Conservation (phyloP, 495 filamentous ascomycete genomes). For the Chlorociboria aeruginascens region DNA sequence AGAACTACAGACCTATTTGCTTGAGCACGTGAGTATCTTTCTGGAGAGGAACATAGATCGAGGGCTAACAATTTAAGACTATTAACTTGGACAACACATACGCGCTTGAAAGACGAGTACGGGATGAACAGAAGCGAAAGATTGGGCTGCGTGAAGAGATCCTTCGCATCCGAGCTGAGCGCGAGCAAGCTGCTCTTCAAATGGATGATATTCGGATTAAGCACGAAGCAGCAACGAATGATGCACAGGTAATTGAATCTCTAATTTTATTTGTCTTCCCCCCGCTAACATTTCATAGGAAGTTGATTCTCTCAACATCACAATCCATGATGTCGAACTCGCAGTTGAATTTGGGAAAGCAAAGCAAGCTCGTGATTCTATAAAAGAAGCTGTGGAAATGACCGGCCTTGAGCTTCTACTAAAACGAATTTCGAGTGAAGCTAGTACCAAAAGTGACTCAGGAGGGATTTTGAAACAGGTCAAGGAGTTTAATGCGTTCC, state of each 20-base stretch:
- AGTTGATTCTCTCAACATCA: slow-evolving; percentile 34
- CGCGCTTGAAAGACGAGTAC: slow-evolving; percentile 47
- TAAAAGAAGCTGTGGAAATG: slow-evolving; percentile 8
- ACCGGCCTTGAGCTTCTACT: slow-evolving; percentile 37
- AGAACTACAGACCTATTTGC: slow-evolving; percentile 52
- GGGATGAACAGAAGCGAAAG: slow-evolving; percentile 52
- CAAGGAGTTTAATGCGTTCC: slow-evolving; percentile 43
- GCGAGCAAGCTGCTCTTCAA: slow-evolving; percentile 52
- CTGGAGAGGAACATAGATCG: too few relatives aligned
- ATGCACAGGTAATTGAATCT: slow-evolving; percentile 29
- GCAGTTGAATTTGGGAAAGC: slow-evolving; percentile 24
- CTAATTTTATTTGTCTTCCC: neutral
- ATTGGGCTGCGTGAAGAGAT: slow-evolving; percentile 51
- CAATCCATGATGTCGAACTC: slow-evolving; percentile 44
- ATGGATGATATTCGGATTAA: slow-evolving; percentile 57
- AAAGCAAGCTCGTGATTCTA: neutral
- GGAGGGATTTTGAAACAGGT: slow-evolving; percentile 40
- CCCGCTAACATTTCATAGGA: slow-evolving; percentile 20
- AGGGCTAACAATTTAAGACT: slow-evolving; percentile 23
- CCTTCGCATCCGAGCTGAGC: slow-evolving; percentile 47
- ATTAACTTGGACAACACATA: slow-evolving; percentile 54
- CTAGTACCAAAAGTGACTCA: slow-evolving; percentile 27
- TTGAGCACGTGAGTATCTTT: slow-evolving; percentile 40
- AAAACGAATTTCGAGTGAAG: slow-evolving; percentile 32
- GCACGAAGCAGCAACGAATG: slow-evolving; percentile 38